Base-by-base conservation (phyloP, 2,329 filamentous ascomycete species). In the Fusarium secorum region DNA sequence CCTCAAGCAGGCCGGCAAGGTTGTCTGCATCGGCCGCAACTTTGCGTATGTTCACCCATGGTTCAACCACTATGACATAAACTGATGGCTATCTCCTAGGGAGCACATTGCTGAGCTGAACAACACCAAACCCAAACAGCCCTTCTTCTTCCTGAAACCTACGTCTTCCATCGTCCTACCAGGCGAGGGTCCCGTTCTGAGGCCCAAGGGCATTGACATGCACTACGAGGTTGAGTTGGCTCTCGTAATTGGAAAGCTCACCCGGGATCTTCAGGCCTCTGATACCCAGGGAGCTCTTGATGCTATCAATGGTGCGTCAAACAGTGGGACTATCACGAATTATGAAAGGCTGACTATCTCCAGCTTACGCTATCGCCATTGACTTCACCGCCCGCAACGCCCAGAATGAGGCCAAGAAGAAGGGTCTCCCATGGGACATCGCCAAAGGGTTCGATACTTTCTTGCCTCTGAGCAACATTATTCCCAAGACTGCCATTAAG, bases 101-200 rank as follows among this genome's bases (percentile, higher is more conserved):
- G 96, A 97, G 81, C 96, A 99, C 83, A 92, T 98, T 79, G 89
- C 91, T 71, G 96, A 99, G 85, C 88, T 99, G 74, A 94, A 94
- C 82, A 97, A 91, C 82, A 86, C 87, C 66, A 90, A 90, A 72
- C 96, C 96, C 54, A 97, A 96, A 81, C 94, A 98, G 82, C 96
- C 96, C 30, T 98, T 99, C 85, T 99, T 98, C 90, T 99, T 99
- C 87, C 89, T 98, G 75, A 99, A 99, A 87, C 96, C 96, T 4
- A 84, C 95, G 1, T 93, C 92, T 42, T 93, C 94, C 7, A 93
- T 99, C 75, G 88, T 98, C 7, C 86, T 92, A 26, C 94, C 94
- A 1, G 88, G 89, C 32, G 88, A 90, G 61, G 95, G 95, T 2
- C 91, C 95, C 6, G 90, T 97, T 51, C 87, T 97, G 74, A 89